Evolutionary conservation across 2,329 filamentous ascomycete genomes (phyloP).

Genomic region (Epichloe uncinata): DNA sequence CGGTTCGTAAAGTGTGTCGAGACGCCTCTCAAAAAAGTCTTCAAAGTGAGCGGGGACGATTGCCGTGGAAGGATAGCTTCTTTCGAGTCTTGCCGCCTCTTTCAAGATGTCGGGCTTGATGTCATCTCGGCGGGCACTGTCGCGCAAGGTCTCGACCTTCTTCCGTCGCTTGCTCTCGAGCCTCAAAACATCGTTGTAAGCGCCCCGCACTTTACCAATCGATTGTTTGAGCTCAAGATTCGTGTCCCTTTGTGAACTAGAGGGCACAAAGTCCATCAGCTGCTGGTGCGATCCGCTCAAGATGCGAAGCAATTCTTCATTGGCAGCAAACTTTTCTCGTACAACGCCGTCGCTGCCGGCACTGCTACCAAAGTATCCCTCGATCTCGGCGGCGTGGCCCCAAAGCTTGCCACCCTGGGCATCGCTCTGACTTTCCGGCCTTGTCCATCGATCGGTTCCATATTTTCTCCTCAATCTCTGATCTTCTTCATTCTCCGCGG

Average conservation of each 20-base stretch:
- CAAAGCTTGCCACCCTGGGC: conserved; percentile 56
- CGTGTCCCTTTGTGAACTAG: conserved; percentile 64
- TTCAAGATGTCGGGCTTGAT: conserved; percentile 73
- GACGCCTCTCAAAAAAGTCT: conserved; percentile 69
- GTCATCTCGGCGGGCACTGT: conserved; percentile 76
- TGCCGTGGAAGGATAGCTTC: conserved; percentile 70
- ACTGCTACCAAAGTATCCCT: conserved; percentile 66
- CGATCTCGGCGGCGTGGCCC: conserved; percentile 62
- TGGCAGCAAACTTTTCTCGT: conserved; percentile 63
- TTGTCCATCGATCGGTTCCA: conserved; percentile 75
- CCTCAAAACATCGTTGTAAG: conserved; percentile 72
- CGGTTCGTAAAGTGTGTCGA: conserved; percentile 62
- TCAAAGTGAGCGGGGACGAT: conserved; percentile 89
- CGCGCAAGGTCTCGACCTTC: conserved; percentile 64
- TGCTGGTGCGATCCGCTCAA: conserved; percentile 68
- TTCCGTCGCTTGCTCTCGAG: conserved; percentile 70
- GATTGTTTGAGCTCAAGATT: conserved; percentile 70
- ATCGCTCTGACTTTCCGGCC: conserved; percentile 56
- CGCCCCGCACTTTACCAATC: conserved; percentile 61
- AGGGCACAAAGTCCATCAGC: conserved; percentile 80
- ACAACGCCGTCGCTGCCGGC: conserved; percentile 47
- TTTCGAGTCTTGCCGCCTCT: conserved; percentile 74
- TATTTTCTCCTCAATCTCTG: conserved; percentile 60
- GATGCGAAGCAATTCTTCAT: conserved; percentile 60
- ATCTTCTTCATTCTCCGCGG: conserved; percentile 74